Evolutionary conservation across 2,329 filamentous ascomycete genomes (phyloP), one percentile per base, ranked within the genome.

Genomic region (Alternaria triticina): DNA sequence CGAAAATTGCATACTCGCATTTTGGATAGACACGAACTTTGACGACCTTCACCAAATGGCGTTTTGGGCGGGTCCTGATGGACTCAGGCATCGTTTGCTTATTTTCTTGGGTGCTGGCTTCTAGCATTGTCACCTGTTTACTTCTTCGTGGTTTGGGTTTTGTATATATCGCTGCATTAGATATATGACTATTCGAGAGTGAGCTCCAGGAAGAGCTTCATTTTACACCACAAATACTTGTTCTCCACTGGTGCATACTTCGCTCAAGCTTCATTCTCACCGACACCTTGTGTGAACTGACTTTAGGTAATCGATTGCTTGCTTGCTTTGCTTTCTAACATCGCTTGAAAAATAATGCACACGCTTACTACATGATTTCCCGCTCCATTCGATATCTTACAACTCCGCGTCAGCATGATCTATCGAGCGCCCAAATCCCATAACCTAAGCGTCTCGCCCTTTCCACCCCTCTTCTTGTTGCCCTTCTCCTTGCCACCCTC

Each of bases 401-500:
- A 52, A 52, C 20, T 6, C 20, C 22, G 7, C 13, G 36, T 36
- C 12, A 22, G 3, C 30, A 15, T 10, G 4, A 15, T 27, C 27
- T 69, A 68, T 50, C 66, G 66, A 4, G 66, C 69, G 59, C 70
- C 75, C 56, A 79, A 25, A 62, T 84, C 82, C 83, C 83, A 84
- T 33, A 84, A 77, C 57, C 76, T 76, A 54, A 81, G 62, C 46
- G 80, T 82, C 73, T 81, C 79, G 6, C 82, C 82, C 65, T 76
- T 78, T 28, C 77, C 73, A 66, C 79, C 81, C 68, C 77, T 80
- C 81, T 77, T 83, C 66, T 77, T 81, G 40, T 27, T 68, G 75
- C 80, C 69, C 79, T 79, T 59, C 62, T 78, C 81, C 51, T 54
- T 68, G 76, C 80, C 65, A 77, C 78, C 69, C 79, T 80, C 77